Base-by-base conservation (phyloP, 768 basidiomycete genomes). In the Boletellus ananiceps region DNA sequence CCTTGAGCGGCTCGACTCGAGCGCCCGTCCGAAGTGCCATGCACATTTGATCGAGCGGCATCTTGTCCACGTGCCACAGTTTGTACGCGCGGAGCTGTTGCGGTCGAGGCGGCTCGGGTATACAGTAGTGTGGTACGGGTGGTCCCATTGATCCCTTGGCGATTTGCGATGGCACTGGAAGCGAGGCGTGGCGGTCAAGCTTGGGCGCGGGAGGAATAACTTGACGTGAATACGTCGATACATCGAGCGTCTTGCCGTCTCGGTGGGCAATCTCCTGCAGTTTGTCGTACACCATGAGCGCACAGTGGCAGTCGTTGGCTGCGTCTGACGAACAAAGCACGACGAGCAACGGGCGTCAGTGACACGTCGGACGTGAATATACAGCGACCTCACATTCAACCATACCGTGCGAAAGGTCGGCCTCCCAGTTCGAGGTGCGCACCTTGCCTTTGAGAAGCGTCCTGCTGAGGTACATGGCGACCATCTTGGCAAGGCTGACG, bases 251-350 rank as follows among this genome's bases (percentile, higher is more conserved):
- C 25, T 51, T 54, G 18, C 55, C 52, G 11, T 56, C 34, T 15
- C 57, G 45, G 15, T 50, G 40, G 2, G 73, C 73, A 4, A 72
- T 67, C 3, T 48, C 56, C 19, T 66, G 40, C n/a, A 80, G 44
- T 34, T 52, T 61, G 16, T 68, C 65, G 56, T 76, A 74, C 16
- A 78, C 71, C 58, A 70, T 66, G 13, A 80, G 59, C 4, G 72
- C 74, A 37, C 70, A 74, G 50, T 79, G 70, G 37, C 71, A 75
- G 49, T 79, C 78, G 51, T 79, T 79, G 0, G 78, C 77, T 2
- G 78, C 78, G 51, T 80, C 77, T 78, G 37, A 4, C 8, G 32
- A 25, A 15, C 32, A 32, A 33, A 40, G 13, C 27, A 9, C 21
- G 25, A 43, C 14, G 21, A 35, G 40, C 32, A 8, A 44, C 14